Evolutionary conservation across 768 basidiomycete species (phyloP).

Genomic region (Pisolithus tinctorius): DNA sequence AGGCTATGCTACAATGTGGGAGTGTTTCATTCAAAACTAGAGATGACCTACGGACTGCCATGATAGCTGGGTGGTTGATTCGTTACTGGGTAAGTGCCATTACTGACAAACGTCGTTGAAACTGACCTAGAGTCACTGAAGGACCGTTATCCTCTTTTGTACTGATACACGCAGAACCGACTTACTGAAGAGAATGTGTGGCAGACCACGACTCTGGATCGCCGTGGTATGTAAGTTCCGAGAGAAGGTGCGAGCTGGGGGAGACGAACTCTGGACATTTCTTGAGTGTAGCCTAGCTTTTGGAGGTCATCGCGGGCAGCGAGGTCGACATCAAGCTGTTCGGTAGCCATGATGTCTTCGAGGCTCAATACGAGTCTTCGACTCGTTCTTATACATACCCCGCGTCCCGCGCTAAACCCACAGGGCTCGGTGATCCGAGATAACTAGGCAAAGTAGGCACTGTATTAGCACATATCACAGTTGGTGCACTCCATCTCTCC

Average conservation of each 20-base stretch:
- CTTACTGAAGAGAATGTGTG: slow-evolving; percentile 51
- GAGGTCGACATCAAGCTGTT: slow-evolving; percentile 16
- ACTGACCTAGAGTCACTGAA: slow-evolving; percentile 44
- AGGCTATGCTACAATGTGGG: slow-evolving; percentile 33
- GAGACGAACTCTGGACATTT: slow-evolving; percentile 41
- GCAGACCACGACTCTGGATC: slow-evolving; percentile 41
- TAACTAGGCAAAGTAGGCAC: no score
- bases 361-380: not conserved
- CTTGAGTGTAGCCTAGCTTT: slow-evolving; percentile 50
- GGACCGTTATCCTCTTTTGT: no score
- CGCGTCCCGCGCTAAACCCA: no score
- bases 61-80: slow-evolving; percentile 37
- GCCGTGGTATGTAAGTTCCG: not conserved
- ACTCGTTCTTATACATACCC: not conserved
- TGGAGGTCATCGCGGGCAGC: slow-evolving; percentile 33
- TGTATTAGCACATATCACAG: no score
- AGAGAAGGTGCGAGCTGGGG: not conserved
- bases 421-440: no score
- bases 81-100: not conserved
- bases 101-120: not conserved
- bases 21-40: not conserved
- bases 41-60: slow-evolving; percentile 51
- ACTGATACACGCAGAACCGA: not conserved
- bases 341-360: slow-evolving; percentile 7
- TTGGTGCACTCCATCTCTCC: no score